phyloP scores from a whole-genome alignment of 208 protist genomes.

The Plasmodiophora brassicae region DNA sequence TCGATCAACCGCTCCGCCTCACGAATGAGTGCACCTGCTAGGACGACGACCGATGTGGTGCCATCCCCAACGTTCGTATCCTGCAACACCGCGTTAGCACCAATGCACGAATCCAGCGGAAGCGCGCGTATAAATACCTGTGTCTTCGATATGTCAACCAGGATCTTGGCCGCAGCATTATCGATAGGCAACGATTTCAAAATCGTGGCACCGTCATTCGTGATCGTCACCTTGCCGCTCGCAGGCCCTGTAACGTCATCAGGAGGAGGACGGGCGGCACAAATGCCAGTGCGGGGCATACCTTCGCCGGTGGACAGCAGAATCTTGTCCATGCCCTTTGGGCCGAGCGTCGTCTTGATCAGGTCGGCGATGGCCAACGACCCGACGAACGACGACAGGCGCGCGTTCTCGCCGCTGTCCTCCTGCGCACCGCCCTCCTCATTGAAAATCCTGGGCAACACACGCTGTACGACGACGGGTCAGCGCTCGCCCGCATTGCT shows the following conservation, averaged over 20 bases:
- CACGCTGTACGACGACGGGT: not conserved
- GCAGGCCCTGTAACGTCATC: not conserved
- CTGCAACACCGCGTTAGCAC: slow-evolving; percentile 60
- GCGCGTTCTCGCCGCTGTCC: slow-evolving; percentile 50
- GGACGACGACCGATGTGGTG: slow-evolving; percentile 96
- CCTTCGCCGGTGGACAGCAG: slow-evolving; percentile 70
- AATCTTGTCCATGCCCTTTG: slow-evolving; percentile 98
- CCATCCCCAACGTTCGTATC: slow-evolving; percentile 99
- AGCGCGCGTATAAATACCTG: slow-evolving; percentile 55
- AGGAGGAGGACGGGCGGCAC: not conserved
- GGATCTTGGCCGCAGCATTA: slow-evolving; percentile 96
- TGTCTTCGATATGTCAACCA: slow-evolving; percentile 96
- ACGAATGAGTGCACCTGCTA: slow-evolving; percentile 94
- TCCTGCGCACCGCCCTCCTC: slow-evolving; percentile 43
- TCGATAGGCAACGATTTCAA: slow-evolving; percentile 95
- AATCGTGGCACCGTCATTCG: slow-evolving; percentile 99
- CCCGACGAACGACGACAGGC: slow-evolving; percentile 76
- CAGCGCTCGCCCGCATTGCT: too few relatives aligned
- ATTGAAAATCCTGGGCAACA: slow-evolving; percentile 31
- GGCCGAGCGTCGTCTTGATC: slow-evolving; percentile 98
- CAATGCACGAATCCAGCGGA: not conserved
- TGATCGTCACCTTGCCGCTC: slow-evolving; percentile 82
- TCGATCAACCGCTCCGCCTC: slow-evolving; percentile 94
- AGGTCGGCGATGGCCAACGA: slow-evolving; percentile 92
- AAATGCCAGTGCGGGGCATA: not conserved